Conservation (phyloP, 345 rosid genomes). For the Eucalyptus albens region DNA sequence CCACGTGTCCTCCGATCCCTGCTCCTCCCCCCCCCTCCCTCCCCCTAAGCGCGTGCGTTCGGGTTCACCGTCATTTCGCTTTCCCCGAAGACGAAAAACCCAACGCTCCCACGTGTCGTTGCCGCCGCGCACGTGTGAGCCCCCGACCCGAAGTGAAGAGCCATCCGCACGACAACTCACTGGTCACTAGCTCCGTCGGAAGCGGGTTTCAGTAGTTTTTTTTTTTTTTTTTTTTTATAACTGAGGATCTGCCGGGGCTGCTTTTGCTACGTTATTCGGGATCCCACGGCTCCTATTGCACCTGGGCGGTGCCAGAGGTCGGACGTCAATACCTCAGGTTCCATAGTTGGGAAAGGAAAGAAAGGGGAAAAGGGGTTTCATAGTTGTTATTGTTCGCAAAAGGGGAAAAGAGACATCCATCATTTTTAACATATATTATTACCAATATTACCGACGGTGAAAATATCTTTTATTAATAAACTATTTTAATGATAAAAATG, state of each 20-base stretch:
- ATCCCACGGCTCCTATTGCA: too few relatives aligned
- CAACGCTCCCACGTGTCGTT: background rate
- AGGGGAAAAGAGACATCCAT: background rate
- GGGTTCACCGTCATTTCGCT: background rate
- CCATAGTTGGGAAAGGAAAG: too few relatives aligned
- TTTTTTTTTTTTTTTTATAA: too few relatives aligned
- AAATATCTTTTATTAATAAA: background rate
- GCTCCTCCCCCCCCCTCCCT: background rate
- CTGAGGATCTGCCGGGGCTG: too few relatives aligned
- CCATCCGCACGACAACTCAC: background rate
- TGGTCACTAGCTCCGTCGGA: too few relatives aligned
- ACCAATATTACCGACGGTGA: fast-evolving
- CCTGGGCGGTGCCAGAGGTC: too few relatives aligned
- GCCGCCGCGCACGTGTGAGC: background rate
- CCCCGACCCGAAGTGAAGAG: background rate
- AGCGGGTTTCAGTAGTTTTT: too few relatives aligned
- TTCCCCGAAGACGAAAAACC: background rate
- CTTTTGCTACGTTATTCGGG: too few relatives aligned
- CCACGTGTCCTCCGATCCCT: background rate
- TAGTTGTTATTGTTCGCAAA: too few relatives aligned
- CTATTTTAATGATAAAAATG: too few relatives aligned
- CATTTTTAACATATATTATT: background rate
- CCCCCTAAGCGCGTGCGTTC: background rate
- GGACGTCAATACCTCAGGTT: too few relatives aligned
- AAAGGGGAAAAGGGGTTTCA: too few relatives aligned